phyloP scores from a whole-genome alignment of 345 rosid species.

The Gossypium raimondii region DNA sequence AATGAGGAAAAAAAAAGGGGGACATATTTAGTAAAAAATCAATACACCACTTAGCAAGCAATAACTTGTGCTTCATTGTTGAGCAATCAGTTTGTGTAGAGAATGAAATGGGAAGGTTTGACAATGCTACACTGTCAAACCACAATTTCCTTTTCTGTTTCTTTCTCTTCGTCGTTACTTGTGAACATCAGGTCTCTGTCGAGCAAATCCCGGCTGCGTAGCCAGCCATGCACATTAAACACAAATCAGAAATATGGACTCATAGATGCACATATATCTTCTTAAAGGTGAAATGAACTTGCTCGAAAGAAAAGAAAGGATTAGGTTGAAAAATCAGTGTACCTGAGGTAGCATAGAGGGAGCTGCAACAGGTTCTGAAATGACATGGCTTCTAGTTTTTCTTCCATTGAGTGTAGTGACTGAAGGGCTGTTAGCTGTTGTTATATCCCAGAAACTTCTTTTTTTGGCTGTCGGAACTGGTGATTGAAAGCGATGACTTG shows the following conservation, averaged over 20 bases:
- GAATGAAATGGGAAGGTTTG: not conserved
- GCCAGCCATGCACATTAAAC: slow-evolving; percentile 25
- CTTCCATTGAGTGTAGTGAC: slow-evolving; percentile 47
- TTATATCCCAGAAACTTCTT: slow-evolving; percentile 90
- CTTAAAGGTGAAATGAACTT: not conserved
- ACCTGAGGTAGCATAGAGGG: slow-evolving; percentile 98
- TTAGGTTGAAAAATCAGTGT: not conserved
- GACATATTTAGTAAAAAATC: not conserved
- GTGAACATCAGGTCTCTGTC: slow-evolving; percentile 41
- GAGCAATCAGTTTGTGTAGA: slow-evolving; percentile 3
- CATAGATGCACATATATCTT: not conserved
- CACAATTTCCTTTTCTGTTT: not conserved
- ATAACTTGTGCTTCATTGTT: slow-evolving; percentile 6
- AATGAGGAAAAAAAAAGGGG: not conserved
- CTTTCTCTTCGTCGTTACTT: slow-evolving; percentile 23
- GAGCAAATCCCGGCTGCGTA: slow-evolving; percentile 86
- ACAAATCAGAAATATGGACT: slow-evolving; percentile 28
- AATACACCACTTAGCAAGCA: not conserved
- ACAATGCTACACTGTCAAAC: not conserved
- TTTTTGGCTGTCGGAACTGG: slow-evolving; percentile 71
- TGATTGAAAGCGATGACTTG: slow-evolving; percentile 70
- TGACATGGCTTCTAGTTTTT: slow-evolving; percentile 70
- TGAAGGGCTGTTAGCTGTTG: slow-evolving; percentile 69
- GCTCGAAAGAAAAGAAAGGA: not conserved
- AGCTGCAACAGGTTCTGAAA: slow-evolving; percentile 42